Evolutionary conservation across 768 basidiomycete genomes (phyloP).

Genomic region (Sporobolomyces roseus): DNA sequence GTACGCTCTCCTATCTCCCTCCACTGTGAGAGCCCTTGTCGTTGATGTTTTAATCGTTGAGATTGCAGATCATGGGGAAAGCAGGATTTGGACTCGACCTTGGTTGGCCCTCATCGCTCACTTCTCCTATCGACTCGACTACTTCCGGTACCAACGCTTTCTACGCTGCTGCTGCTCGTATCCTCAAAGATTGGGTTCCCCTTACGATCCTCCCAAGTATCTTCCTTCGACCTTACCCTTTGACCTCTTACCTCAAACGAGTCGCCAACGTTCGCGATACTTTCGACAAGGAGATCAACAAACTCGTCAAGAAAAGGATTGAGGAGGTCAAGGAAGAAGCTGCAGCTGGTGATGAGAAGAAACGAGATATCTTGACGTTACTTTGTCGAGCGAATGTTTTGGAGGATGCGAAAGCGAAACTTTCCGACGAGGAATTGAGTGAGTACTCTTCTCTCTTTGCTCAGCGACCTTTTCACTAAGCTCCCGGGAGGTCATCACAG

Average conservation of each 20-base stretch:
- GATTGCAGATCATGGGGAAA: slow-evolving; percentile 28
- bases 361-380: neutral
- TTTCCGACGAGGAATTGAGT: slow-evolving; percentile 25
- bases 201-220: neutral
- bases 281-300: slow-evolving; percentile 36
- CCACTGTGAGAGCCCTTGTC: neutral
- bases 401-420: slow-evolving; percentile 11
- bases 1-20: slow-evolving; percentile 12
- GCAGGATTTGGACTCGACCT: slow-evolving; percentile 17
- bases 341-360: neutral
- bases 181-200: slow-evolving; percentile 7
- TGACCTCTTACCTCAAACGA: slow-evolving; percentile 4
- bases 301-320: slow-evolving; percentile 38
- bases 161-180: neutral
- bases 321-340: slow-evolving; percentile 3
- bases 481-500: neutral
- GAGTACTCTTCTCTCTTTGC: neutral
- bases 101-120: slow-evolving; percentile 12
- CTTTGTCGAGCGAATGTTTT: slow-evolving; percentile 22
- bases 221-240: slow-evolving; percentile 19
- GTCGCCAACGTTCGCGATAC: slow-evolving; percentile 19
- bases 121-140: neutral
- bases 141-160: neutral
- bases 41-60: too few species aligned
- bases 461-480: too few species aligned